Conservation (phyloP, 2,329 filamentous ascomycete genomes). For the Botrytis aclada region DNA sequence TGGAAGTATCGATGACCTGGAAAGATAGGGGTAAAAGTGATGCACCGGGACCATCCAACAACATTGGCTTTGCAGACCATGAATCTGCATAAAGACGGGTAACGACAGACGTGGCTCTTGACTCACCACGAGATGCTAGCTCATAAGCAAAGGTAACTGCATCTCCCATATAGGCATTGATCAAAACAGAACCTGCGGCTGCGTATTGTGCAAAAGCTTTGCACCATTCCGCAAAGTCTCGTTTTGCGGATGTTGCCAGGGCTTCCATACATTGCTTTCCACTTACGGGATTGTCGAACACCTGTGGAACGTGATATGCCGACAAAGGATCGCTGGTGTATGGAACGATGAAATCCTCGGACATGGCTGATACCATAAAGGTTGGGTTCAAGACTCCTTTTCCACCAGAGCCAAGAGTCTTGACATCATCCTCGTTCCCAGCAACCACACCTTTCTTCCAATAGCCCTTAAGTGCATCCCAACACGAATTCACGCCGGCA, state of each 20-base stretch:
- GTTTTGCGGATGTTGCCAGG: not conserved
- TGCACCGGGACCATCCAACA: not conserved
- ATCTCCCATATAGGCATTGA: not conserved
- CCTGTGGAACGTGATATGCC: not conserved
- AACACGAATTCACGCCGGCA: not conserved
- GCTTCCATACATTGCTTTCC: not conserved
- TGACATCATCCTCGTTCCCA: not conserved
- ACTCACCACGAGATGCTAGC: not conserved
- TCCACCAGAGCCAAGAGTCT: not conserved
- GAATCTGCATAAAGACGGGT: not conserved
- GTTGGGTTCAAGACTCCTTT: not conserved
- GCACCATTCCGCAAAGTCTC: not conserved
- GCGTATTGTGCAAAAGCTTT: not conserved
- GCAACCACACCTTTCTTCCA: not conserved
- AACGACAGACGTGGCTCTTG: not conserved
- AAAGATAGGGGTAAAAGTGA: not conserved
- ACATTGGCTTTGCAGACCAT: not conserved
- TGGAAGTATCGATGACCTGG: constrained; percentile 4
- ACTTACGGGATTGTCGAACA: not conserved
- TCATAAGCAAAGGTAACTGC: not conserved
- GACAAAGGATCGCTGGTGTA: not conserved
- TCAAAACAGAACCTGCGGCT: not conserved
- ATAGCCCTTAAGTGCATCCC: not conserved
- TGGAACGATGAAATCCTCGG: not conserved
- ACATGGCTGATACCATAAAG: not conserved